Conservation (phyloP, 163 green algal species). For the Chlamydomonas reinhardtii region DNA sequence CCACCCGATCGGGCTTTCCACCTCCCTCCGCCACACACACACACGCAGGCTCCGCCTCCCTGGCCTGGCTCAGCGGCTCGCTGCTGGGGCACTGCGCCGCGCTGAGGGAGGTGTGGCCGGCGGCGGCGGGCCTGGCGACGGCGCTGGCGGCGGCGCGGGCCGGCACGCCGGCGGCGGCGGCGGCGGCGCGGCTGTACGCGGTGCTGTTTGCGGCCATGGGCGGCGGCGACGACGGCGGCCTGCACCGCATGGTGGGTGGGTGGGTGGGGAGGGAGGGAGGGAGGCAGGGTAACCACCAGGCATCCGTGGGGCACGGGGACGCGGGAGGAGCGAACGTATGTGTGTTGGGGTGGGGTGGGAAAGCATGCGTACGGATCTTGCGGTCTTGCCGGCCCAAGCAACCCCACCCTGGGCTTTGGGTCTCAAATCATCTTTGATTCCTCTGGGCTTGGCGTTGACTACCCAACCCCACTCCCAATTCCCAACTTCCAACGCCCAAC, state of each 20-base stretch:
- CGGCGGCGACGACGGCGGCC: neutral
- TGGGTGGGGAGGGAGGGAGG: neutral
- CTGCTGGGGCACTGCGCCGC: conserved; percentile 43
- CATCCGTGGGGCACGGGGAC: too few relatives aligned
- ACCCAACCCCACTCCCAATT: too few relatives aligned
- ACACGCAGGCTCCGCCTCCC: conserved; percentile 4
- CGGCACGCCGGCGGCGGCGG: conserved; percentile 28
- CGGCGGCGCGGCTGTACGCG: conserved; percentile 48
- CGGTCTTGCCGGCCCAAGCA: too few relatives aligned
- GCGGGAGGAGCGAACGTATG: too few relatives aligned
- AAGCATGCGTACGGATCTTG: too few relatives aligned
- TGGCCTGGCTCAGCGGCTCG: conserved; percentile 36
- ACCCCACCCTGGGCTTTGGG: too few relatives aligned
- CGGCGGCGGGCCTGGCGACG: neutral
- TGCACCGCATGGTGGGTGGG: conserved; percentile 27
- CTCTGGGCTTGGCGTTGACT: too few relatives aligned
- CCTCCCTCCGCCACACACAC: too few relatives aligned
- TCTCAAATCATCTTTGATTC: too few relatives aligned
- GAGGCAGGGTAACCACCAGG: too few relatives aligned
- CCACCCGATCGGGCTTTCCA: too few relatives aligned
- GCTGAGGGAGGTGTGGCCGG: conserved; percentile 12
- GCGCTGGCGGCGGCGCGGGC: conserved; percentile 11
- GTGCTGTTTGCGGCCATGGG: conserved; percentile 48
- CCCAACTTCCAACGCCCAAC: neutral
- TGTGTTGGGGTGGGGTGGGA: too few relatives aligned